Percentiles rank a stretch among this genome's conserved stretches.
phyloP scores from a whole-genome alignment of 2,329 filamentous ascomycete species.

The Alternaria triticina region DNA sequence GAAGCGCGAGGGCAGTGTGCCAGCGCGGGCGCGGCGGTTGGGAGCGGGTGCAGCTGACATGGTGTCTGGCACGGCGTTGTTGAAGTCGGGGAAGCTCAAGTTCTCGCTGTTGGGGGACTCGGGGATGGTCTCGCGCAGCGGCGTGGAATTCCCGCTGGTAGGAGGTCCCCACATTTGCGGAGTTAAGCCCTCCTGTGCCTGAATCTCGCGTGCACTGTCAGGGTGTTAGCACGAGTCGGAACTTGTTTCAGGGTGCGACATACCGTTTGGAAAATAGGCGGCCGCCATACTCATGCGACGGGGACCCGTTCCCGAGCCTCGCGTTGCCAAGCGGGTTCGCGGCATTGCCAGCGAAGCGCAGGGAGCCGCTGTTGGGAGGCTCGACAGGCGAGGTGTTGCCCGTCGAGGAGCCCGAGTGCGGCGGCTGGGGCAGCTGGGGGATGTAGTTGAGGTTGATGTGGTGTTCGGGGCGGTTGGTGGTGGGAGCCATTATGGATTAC shows the following conservation, averaged over 20 bases:
- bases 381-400: slow-evolving; percentile 83
- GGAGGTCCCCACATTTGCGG: slow-evolving; percentile 87
- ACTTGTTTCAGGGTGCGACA: slow-evolving; percentile 50
- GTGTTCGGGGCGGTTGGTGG: slow-evolving; percentile 74
- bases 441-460: slow-evolving; percentile 86
- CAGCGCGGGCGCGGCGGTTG: slow-evolving; percentile 82
- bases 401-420: slow-evolving; percentile 79
- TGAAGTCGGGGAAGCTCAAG: slow-evolving; percentile 93
- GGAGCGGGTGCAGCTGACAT: slow-evolving; percentile 63
- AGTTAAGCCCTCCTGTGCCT: slow-evolving; percentile 88
- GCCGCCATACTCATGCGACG: slow-evolving; percentile 83
- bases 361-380: slow-evolving; percentile 65
- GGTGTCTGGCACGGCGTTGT: slow-evolving; percentile 71
- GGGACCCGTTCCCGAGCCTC: slow-evolving; percentile 90
- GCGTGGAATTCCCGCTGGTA: slow-evolving; percentile 94
- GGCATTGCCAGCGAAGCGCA: slow-evolving; percentile 76
- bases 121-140: slow-evolving; percentile 94
- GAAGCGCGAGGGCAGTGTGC: slow-evolving; percentile 94
- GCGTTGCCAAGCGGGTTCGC: slow-evolving; percentile 60
- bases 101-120: slow-evolving; percentile 92
- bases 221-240: slow-evolving; percentile 38
- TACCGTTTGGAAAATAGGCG: slow-evolving; percentile 94
- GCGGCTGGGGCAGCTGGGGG: slow-evolving; percentile 69
- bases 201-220: slow-evolving; percentile 87
- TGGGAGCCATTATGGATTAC: slow-evolving; percentile 92